phyloP scores from a whole-genome alignment of 805 yeast genomes.

The Candida cerambycidarum region DNA sequence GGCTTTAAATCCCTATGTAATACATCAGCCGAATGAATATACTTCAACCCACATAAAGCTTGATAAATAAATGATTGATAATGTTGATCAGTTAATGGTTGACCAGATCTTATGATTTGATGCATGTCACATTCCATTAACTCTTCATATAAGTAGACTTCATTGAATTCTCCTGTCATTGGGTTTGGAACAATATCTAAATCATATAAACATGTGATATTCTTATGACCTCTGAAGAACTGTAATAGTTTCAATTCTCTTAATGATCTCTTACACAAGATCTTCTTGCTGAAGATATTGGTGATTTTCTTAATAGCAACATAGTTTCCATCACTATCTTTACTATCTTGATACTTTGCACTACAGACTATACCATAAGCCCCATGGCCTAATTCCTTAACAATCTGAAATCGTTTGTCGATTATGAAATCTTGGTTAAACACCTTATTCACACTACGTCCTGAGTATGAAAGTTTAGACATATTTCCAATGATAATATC shows the following conservation, averaged over 20 bases:
- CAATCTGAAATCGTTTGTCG: slow-evolving; percentile 83
- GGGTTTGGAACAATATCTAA: slow-evolving; percentile 82
- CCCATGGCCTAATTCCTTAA: slow-evolving; percentile 95
- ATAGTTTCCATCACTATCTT: slow-evolving; percentile 25
- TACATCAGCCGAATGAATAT: slow-evolving; percentile 89
- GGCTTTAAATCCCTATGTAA: slow-evolving; percentile 95
- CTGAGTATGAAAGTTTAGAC: slow-evolving; percentile 19
- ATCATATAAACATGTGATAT: slow-evolving; percentile 93
- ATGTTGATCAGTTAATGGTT: slow-evolving; percentile 91
- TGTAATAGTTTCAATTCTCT: slow-evolving; percentile 87
- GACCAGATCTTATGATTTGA: slow-evolving; percentile 92
- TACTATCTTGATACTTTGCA: slow-evolving; percentile 81
- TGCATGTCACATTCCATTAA: slow-evolving; percentile 99
- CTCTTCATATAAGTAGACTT: slow-evolving; percentile 90
- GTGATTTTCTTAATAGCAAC: slow-evolving; percentile 97
- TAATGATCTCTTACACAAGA: slow-evolving; percentile 86
- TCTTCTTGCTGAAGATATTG: slow-evolving; percentile 87
- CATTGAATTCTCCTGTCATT: slow-evolving; percentile 70
- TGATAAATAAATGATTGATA: slow-evolving; percentile 93
- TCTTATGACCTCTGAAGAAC: slow-evolving; percentile 94
- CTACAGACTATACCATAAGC: slow-evolving; percentile 97
- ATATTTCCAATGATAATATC: not conserved
- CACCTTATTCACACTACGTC: slow-evolving; percentile 40
- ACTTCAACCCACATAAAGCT: slow-evolving; percentile 84
- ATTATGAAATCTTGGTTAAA: slow-evolving; percentile 88